A percentile compares a stretch with the other conserved stretches of the same genome.
These are phyloP conservation scores for Epichloe gansuensis DNA, from an alignment of 2,329 filamentous ascomycete species.

Conservation along the genomic window DNA sequence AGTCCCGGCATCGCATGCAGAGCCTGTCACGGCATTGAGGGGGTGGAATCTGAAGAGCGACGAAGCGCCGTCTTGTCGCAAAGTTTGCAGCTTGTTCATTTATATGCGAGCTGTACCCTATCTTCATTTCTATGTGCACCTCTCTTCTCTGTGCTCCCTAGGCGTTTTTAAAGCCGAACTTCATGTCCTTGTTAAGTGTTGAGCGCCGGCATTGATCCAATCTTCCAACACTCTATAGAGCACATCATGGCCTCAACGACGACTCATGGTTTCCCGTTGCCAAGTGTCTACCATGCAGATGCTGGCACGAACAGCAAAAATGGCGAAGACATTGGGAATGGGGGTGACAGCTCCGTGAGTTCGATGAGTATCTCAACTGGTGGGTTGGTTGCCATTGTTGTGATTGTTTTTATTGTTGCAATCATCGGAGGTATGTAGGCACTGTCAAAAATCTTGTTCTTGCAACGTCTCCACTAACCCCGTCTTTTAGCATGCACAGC, in stretches of 20 bases:
- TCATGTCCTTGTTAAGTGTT: neutral
- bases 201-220: neutral
- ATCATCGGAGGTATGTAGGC: conserved; percentile 53
- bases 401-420: conserved; percentile 55
- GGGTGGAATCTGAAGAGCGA: neutral
- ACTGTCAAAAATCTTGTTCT: neutral
- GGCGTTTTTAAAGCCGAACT: neutral
- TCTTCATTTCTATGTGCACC: neutral
- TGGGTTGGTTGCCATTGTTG: conserved; percentile 61
- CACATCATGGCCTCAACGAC: conserved; percentile 28
- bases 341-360: conserved; percentile 40
- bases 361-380: conserved; percentile 54
- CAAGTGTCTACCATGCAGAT: conserved; percentile 25
- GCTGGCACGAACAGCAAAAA: conserved; percentile 25
- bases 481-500: conserved; percentile 44
- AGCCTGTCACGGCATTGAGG: neutral
- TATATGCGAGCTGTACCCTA: neutral
- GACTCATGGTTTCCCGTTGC: conserved; percentile 27
- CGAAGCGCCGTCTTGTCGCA: neutral
- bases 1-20: conserved; percentile 2
- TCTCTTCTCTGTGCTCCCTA: neutral
- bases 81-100: neutral
- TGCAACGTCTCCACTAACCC: neutral
- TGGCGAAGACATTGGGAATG: conserved; percentile 50
- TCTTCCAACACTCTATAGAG: neutral